These are phyloP conservation scores for Hebeloma cylindrosporum DNA, from an alignment of 768 basidiomycete genomes.

Conservation along the genomic window DNA sequence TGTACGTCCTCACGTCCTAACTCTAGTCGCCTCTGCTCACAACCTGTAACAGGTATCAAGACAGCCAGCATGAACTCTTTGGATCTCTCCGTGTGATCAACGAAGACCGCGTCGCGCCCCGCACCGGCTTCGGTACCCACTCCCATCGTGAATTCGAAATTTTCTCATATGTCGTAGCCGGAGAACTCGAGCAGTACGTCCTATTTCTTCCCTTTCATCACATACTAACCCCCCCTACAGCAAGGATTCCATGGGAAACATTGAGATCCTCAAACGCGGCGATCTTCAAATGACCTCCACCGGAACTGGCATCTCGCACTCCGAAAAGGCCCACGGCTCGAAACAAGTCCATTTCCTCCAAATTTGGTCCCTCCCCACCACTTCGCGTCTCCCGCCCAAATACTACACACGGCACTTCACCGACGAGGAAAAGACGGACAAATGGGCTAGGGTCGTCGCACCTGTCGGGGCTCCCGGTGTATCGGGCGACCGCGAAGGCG, in stretches of 20 bases:
- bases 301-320: constrained; percentile 89
- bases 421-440: constrained; percentile 79
- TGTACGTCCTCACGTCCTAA: constrained; percentile 37
- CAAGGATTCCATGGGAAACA: constrained; percentile 90
- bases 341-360: constrained; percentile 52
- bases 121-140: constrained; percentile 84
- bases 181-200: constrained; percentile 78
- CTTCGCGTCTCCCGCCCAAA: constrained; percentile 56
- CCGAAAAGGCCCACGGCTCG: constrained; percentile 48
- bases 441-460: constrained; percentile 74
- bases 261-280: constrained; percentile 85
- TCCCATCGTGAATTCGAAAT: constrained; percentile 87
- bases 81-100: constrained; percentile 88
- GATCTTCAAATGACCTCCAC: constrained; percentile 91
- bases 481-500: constrained; percentile 55
- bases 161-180: constrained; percentile 82
- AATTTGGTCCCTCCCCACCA: constrained; percentile 49
- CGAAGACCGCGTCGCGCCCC: constrained; percentile 80
- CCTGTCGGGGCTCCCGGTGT: constrained; percentile 64
- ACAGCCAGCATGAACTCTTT: constrained; percentile 54
- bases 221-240: constrained; percentile 37
- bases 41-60: constrained; percentile 69
- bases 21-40: neutral
- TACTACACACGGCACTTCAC: constrained; percentile 89
- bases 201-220: neutral